These are phyloP conservation scores for Citrus sinensis DNA, from an alignment of 345 rosid species.

Conservation along the genomic window DNA sequence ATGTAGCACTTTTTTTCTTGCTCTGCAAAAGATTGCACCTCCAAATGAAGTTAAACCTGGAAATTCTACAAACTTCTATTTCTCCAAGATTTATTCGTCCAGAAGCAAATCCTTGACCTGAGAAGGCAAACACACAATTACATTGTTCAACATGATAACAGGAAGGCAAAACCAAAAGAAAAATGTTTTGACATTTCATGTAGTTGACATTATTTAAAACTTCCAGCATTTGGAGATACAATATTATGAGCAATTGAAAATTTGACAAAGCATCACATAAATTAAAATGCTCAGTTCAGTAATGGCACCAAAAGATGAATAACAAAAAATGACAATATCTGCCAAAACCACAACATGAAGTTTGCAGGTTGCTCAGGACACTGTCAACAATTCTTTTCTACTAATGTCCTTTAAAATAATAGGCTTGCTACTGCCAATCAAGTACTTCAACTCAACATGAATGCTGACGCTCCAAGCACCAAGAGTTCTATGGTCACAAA, in stretches of 20 bases:
- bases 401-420: not conserved
- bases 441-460: not conserved
- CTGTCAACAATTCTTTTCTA: not conserved
- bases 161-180: not conserved
- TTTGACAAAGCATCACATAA: not conserved
- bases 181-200: not conserved
- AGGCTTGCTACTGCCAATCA: not conserved
- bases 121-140: conserved; percentile 15
- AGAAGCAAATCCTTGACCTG: conserved; percentile 68
- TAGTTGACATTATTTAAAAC: not conserved
- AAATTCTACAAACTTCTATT: conserved; percentile 50
- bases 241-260: not conserved
- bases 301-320: not conserved
- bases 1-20: conserved; percentile 44
- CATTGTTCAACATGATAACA: not conserved
- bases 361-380: not conserved
- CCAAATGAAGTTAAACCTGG: conserved; percentile 65
- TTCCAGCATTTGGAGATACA: not conserved
- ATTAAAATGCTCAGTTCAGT: not conserved
- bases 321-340: not conserved
- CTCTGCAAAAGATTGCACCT: conserved; percentile 34
- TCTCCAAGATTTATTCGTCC: conserved; percentile 72
- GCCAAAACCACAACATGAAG: not conserved
- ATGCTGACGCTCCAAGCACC: not conserved
- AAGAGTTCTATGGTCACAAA: not conserved